These are phyloP conservation scores for Candida ficus DNA, from an alignment of 805 yeast genomes.

Conservation along the genomic window DNA sequence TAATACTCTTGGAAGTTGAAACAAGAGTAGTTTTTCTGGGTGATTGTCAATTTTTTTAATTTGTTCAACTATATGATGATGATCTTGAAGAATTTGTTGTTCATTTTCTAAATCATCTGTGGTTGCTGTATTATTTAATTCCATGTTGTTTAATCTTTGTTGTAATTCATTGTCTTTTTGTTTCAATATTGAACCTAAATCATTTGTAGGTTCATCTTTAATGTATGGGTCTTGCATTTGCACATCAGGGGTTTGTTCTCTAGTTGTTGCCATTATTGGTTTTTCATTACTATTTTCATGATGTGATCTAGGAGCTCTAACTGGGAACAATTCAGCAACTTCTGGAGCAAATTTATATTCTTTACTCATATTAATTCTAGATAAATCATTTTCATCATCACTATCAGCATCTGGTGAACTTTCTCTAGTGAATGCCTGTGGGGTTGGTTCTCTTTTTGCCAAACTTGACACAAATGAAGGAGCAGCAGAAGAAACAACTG, in stretches of 20 bases:
- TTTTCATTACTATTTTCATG: constrained; percentile 44
- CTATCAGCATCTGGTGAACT: constrained; percentile 25
- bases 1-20: constrained; percentile 34
- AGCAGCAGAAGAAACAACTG: constrained; percentile 27
- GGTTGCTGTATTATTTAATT: constrained; percentile 21
- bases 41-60: constrained; percentile 25
- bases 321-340: constrained; percentile 62
- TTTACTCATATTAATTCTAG: constrained; percentile 60
- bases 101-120: constrained; percentile 34
- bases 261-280: constrained; percentile 21
- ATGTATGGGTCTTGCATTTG: constrained; percentile 5
- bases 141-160: constrained; percentile 25
- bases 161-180: constrained; percentile 25
- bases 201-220: constrained; percentile 20
- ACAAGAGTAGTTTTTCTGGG: constrained; percentile 30
- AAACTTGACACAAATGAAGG: constrained; percentile 39
- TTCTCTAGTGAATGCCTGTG: constrained; percentile 15
- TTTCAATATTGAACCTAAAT: constrained; percentile 16
- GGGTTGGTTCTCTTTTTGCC: constrained; percentile 21
- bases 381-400: constrained; percentile 34
- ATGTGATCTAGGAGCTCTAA: constrained; percentile 56
- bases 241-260: neutral
- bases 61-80: constrained; percentile 29
- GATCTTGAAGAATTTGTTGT: constrained; percentile 33
- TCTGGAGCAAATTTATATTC: constrained; percentile 42